Conservation (phyloP, 1,284 basidiomycete species). For the Trametes polyzona region DNA sequence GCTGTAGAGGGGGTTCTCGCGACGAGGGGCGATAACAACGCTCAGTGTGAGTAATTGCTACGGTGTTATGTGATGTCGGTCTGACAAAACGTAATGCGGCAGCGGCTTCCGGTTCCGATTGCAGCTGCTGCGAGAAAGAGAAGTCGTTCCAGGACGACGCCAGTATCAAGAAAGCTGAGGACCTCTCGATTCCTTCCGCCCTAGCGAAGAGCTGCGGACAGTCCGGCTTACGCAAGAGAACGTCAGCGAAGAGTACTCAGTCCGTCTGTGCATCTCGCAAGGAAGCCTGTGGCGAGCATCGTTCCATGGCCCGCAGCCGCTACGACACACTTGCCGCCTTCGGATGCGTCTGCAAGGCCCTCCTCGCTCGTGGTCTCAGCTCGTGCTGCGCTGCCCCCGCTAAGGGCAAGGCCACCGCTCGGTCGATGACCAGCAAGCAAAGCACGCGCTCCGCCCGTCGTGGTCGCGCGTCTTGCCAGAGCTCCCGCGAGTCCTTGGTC, state of each 20-base stretch:
- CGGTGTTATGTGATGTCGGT: background rate
- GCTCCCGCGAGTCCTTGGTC: constrained; percentile 19
- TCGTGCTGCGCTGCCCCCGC: constrained; percentile 32
- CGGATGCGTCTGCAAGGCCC: constrained; percentile 36
- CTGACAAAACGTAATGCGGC: background rate
- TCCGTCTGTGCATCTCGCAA: constrained; percentile 17
- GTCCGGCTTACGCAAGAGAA: constrained; percentile 30
- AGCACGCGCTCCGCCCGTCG: constrained; percentile 13
- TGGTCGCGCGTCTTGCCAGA: constrained; percentile 16
- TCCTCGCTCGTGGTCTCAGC: constrained; percentile 34
- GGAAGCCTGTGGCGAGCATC: constrained; percentile 36
- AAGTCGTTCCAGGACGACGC: background rate
- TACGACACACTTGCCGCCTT: constrained; percentile 36
- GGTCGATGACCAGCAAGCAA: constrained; percentile 14
- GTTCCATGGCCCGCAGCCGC: constrained; percentile 32
- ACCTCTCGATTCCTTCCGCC: background rate
- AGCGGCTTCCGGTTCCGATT: constrained; percentile 7
- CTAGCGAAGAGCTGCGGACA: constrained; percentile 5
- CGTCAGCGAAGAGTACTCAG: background rate
- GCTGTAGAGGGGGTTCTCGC: background rate
- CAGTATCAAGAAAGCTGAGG: background rate
- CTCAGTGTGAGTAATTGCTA: background rate
- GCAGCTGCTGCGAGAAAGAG: constrained; percentile 18
- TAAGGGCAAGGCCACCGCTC: constrained; percentile 11
- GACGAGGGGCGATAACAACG: background rate